phyloP scores from a whole-genome alignment of 2,329 filamentous ascomycete species.

The Botrytis porri region DNA sequence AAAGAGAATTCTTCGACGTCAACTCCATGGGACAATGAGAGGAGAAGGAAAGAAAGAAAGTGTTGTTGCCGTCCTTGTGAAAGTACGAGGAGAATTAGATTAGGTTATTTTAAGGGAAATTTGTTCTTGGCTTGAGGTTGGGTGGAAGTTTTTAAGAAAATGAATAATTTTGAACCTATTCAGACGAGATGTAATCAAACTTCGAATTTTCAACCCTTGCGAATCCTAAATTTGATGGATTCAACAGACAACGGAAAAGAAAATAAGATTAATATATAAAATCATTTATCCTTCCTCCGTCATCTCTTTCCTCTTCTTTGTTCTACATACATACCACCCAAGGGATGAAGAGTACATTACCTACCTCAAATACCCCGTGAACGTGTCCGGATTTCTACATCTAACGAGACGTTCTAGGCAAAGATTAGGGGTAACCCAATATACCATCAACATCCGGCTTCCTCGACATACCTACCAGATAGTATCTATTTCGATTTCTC shows the following conservation, averaged over 20 bases:
- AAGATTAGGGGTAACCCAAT: not conserved
- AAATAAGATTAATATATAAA: not conserved
- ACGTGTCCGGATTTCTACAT: constrained; percentile 5
- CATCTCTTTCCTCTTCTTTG: not conserved
- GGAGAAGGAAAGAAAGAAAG: not conserved
- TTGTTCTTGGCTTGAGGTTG: constrained; percentile 16
- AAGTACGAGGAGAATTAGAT: not conserved
- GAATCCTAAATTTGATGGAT: not conserved
- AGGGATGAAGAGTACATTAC: not conserved
- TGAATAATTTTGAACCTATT: not conserved
- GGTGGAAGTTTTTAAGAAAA: not conserved
- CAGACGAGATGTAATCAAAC: constrained; percentile 12
- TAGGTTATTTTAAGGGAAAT: constrained; percentile 8
- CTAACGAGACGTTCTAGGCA: not conserved
- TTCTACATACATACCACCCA: not conserved
- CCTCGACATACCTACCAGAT: no score
- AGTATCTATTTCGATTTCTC: not conserved
- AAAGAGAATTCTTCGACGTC: constrained; percentile 5
- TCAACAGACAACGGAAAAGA: not conserved
- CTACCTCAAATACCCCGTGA: not conserved
- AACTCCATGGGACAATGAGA: not conserved
- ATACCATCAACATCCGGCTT: not conserved
- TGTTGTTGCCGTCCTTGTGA: not conserved
- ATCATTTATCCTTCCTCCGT: not conserved
- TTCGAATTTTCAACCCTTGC: not conserved